These are phyloP conservation scores for Chalaropsis ovoidea DNA, from an alignment of 2,329 filamentous ascomycete genomes.

Conservation along the genomic window DNA sequence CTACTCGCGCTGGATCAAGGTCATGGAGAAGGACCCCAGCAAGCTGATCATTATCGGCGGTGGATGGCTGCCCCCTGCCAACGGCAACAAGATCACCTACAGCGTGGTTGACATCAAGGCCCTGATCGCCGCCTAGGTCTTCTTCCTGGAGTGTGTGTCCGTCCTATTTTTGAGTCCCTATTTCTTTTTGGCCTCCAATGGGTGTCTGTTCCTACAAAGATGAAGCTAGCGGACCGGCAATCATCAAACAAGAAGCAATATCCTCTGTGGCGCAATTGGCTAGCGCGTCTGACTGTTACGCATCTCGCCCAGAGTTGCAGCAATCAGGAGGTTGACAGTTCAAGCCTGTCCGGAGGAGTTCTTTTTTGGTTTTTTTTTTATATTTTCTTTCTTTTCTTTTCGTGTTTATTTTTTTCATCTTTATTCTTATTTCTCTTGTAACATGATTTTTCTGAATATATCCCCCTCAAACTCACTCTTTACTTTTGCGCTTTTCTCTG, in stretches of 20 bases:
- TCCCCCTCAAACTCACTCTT: background rate
- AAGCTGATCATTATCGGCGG: slow-evolving; percentile 38
- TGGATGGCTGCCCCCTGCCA: slow-evolving; percentile 39
- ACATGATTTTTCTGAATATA: background rate
- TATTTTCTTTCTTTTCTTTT: background rate
- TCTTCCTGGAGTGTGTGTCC: background rate
- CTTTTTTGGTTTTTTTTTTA: background rate
- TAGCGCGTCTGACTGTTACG: slow-evolving; percentile 51
- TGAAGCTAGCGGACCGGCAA: background rate
- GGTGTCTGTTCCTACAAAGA: background rate
- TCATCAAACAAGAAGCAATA: background rate
- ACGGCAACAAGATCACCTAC: slow-evolving; percentile 37
- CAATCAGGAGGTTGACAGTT: slow-evolving; percentile 15
- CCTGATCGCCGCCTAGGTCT: slow-evolving; percentile 20
- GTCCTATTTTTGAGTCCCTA: background rate
- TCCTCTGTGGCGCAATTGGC: slow-evolving; percentile 41
- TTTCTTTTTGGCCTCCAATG: background rate
- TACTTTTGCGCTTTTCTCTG: background rate
- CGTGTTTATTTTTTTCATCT: background rate
- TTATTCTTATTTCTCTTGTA: background rate
- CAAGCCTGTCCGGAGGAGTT: slow-evolving; percentile 14
- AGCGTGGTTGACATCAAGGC: slow-evolving; percentile 31
- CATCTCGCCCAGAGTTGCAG: background rate
- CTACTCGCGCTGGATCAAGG: slow-evolving; percentile 34
- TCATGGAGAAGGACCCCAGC: slow-evolving; percentile 33